phyloP scores from a whole-genome alignment of 192 early-diverging fungal species.

The Phycomyces blakesleeanus region DNA sequence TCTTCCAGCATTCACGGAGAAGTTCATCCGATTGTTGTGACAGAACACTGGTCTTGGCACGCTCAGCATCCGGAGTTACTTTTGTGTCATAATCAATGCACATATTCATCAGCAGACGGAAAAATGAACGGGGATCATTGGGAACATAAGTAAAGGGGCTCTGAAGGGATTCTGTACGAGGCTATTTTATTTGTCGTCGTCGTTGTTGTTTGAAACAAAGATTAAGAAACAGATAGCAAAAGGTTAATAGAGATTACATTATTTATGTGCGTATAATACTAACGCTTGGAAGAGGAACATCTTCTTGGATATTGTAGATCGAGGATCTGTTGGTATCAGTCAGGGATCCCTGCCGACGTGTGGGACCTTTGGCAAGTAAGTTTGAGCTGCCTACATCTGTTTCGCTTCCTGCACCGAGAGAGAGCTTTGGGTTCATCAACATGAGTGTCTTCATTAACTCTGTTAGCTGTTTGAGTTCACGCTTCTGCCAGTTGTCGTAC shows the following conservation, averaged over 20 bases:
- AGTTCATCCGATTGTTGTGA: conserved; percentile 51
- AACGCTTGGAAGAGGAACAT: not conserved
- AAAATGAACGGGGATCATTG: conserved; percentile 52
- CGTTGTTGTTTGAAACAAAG: too few relatives aligned
- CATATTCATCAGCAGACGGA: conserved; percentile 54
- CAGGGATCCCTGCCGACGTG: conserved; percentile 3
- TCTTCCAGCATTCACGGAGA: conserved; percentile 61
- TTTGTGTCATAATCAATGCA: conserved; percentile 57
- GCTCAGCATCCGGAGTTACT: conserved; percentile 32
- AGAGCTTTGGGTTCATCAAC: conserved; percentile 38
- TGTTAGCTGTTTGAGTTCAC: conserved; percentile 50
- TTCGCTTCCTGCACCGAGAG: conserved; percentile 21
- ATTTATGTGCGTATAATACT: not conserved
- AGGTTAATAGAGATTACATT: not conserved
- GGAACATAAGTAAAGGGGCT: conserved; percentile 52
- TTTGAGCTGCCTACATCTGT: conserved; percentile 19
- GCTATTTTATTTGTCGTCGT: too few relatives aligned
- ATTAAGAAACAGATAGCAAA: not conserved
- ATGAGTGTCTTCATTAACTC: conserved; percentile 44
- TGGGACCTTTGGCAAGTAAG: conserved; percentile 7
- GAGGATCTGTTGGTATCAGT: not conserved
- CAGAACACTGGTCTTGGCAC: conserved; percentile 36
- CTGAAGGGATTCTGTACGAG: conserved; percentile 17
- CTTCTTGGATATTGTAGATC: not conserved
- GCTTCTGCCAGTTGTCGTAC: conserved; percentile 53